Percentiles rank a stretch among this genome's conserved stretches.
These are phyloP conservation scores for Eremothecium coryli DNA, from an alignment of 1,139 yeast species.

Conservation along the genomic window DNA sequence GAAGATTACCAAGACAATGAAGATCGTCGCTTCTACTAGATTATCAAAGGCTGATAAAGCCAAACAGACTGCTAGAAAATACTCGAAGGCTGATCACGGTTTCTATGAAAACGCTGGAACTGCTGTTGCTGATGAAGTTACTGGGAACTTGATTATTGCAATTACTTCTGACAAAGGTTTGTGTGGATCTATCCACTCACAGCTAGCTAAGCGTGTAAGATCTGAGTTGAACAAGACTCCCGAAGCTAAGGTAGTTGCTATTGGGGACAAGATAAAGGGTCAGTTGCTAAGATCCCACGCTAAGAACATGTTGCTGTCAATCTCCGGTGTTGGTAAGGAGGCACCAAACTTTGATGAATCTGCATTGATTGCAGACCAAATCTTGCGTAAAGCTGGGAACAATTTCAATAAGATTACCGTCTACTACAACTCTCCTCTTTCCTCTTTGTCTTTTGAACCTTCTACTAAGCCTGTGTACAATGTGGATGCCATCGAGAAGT, in stretches of 20 bases:
- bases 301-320: constrained; percentile 58
- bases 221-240: constrained; percentile 50
- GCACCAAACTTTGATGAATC: constrained; percentile 92
- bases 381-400: constrained; percentile 41
- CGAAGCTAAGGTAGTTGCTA: constrained; percentile 69
- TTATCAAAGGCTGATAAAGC: constrained; percentile 93
- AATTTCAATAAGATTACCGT: constrained; percentile 71
- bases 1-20: constrained; percentile 99
- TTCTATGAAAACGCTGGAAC: constrained; percentile 81
- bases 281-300: constrained; percentile 82
- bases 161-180: constrained; percentile 96
- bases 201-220: constrained; percentile 83
- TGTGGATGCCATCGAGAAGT: constrained; percentile 64
- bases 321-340: constrained; percentile 91
- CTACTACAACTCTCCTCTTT: constrained; percentile 76
- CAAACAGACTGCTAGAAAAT: constrained; percentile 80
- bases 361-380: constrained; percentile 79
- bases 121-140: constrained; percentile 39
- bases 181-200: constrained; percentile 97
- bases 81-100: constrained; percentile 71
- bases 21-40: constrained; percentile 97
- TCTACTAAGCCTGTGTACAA: constrained; percentile 57
- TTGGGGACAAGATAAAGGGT: constrained; percentile 90
- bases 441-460: constrained; percentile 90
- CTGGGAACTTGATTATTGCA: constrained; percentile 68